phyloP scores from a whole-genome alignment of 768 basidiomycete species.

The Phaeotremella fagi region DNA sequence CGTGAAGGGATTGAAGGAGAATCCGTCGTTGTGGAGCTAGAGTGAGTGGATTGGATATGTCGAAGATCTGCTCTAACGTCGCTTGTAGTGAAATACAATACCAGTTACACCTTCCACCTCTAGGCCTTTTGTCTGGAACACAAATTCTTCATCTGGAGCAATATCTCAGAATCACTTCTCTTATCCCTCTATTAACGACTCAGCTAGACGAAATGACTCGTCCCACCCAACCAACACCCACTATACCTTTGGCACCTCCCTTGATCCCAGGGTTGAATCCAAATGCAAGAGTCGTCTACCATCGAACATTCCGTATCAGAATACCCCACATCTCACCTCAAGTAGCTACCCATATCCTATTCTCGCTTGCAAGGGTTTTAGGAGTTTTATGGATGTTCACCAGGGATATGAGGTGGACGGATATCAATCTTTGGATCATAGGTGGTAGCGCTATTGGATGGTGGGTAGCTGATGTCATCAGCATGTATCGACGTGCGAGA shows the following conservation, averaged over 20 bases:
- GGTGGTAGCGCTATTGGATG: slow-evolving; percentile 23
- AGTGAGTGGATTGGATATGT: slow-evolving; percentile 21
- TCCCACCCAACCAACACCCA: background rate
- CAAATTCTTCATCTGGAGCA: slow-evolving; percentile 16
- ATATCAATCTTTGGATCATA: slow-evolving; percentile 30
- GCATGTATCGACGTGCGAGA: background rate
- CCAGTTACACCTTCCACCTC: slow-evolving; percentile 24
- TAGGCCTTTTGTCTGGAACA: slow-evolving; percentile 6
- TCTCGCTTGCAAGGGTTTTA: slow-evolving; percentile 19
- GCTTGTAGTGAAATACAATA: slow-evolving; percentile 16
- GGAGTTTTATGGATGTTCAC: slow-evolving; percentile 39
- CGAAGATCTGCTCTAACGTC: slow-evolving; percentile 10
- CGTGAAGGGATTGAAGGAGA: slow-evolving; percentile 14
- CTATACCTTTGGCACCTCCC: background rate
- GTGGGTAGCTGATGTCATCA: slow-evolving; percentile 24
- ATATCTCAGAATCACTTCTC: background rate
- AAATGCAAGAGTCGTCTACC: slow-evolving; percentile 6
- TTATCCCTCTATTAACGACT: background rate
- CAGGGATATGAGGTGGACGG: slow-evolving; percentile 30
- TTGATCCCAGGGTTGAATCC: background rate
- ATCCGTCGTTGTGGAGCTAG: slow-evolving; percentile 27
- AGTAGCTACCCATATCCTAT: slow-evolving; percentile 17
- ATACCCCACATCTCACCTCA: slow-evolving; percentile 15
- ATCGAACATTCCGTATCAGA: slow-evolving; percentile 11
- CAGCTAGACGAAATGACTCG: background rate